Conservation (phyloP, 2,329 filamentous ascomycete genomes). For the Coleophoma cylindrospora region DNA sequence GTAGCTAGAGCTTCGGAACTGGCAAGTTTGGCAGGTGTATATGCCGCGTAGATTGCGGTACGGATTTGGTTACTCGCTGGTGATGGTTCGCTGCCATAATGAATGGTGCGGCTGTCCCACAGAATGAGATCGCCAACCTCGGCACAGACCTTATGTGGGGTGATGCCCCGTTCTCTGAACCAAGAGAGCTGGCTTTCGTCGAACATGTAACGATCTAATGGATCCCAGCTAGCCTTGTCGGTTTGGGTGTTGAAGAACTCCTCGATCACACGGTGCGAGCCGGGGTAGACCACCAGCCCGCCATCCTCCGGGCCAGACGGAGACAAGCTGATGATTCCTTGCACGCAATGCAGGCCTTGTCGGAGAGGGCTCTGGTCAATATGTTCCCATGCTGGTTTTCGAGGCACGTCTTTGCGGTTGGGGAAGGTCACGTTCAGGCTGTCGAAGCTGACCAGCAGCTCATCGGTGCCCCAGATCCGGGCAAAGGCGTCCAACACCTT, state of each 20-base stretch:
- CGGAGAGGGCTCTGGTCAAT: slow-evolving; percentile 25
- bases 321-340: slow-evolving; percentile 26
- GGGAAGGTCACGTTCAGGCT: slow-evolving; percentile 33
- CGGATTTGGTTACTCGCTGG: slow-evolving; percentile 20
- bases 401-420: slow-evolving; percentile 20
- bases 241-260: slow-evolving; percentile 27
- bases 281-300: slow-evolving; percentile 29
- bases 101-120: slow-evolving; percentile 32
- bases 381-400: slow-evolving; percentile 30
- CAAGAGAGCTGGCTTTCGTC: slow-evolving; percentile 25
- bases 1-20: slow-evolving; percentile 13
- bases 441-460: slow-evolving; percentile 32
- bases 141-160: slow-evolving; percentile 28
- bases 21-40: slow-evolving; percentile 28
- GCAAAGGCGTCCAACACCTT: slow-evolving; percentile 30
- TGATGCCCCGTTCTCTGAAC: slow-evolving; percentile 24
- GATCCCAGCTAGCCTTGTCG: slow-evolving; percentile 19
- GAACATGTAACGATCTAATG: slow-evolving; percentile 26
- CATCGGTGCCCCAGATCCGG: slow-evolving; percentile 29
- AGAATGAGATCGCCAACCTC: slow-evolving; percentile 31
- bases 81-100: slow-evolving; percentile 29
- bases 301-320: slow-evolving; percentile 31
- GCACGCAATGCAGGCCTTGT: slow-evolving; percentile 23
- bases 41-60: slow-evolving; percentile 30
- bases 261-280: slow-evolving; percentile 24